These are phyloP conservation scores for Trichoderma brevicompactum DNA, from an alignment of 2,329 filamentous ascomycete genomes.

Conservation along the genomic window DNA sequence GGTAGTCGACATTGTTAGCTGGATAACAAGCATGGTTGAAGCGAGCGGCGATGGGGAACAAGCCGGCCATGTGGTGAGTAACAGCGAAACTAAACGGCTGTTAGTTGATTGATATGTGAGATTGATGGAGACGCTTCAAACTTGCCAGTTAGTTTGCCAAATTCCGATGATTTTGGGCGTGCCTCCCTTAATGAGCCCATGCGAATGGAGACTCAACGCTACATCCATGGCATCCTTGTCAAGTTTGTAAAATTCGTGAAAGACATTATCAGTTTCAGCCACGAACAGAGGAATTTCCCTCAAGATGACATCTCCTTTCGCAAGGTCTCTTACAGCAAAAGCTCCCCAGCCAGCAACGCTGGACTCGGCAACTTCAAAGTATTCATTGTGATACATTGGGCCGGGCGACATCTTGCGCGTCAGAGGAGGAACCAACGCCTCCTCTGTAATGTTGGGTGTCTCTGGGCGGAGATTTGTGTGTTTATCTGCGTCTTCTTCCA, in stretches of 20 bases:
- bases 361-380: conserved; percentile 49
- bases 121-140: not conserved
- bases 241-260: conserved; percentile 45
- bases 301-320: conserved; percentile 47
- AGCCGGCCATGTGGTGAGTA: conserved; percentile 38
- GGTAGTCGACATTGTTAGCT: conserved; percentile 50
- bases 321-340: conserved; percentile 50
- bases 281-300: conserved; percentile 51
- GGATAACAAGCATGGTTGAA: conserved; percentile 63
- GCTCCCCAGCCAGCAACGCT: conserved; percentile 51
- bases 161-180: conserved; percentile 43
- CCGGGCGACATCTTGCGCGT: conserved; percentile 15
- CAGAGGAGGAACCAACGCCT: not conserved
- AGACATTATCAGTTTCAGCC: conserved; percentile 38
- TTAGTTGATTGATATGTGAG: not conserved
- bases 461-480: not conserved
- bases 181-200: conserved; percentile 38
- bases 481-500: not conserved
- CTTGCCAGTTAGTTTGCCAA: conserved; percentile 54
- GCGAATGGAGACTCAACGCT: conserved; percentile 47
- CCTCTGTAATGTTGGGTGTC: not conserved
- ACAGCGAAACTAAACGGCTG: conserved; percentile 37
- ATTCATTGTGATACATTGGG: conserved; percentile 44
- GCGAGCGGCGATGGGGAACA: conserved; percentile 57
- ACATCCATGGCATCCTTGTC: conserved; percentile 38